Evolutionary conservation across 305 asterid genomes (phyloP).

Genomic region (Solanum hybrid): DNA sequence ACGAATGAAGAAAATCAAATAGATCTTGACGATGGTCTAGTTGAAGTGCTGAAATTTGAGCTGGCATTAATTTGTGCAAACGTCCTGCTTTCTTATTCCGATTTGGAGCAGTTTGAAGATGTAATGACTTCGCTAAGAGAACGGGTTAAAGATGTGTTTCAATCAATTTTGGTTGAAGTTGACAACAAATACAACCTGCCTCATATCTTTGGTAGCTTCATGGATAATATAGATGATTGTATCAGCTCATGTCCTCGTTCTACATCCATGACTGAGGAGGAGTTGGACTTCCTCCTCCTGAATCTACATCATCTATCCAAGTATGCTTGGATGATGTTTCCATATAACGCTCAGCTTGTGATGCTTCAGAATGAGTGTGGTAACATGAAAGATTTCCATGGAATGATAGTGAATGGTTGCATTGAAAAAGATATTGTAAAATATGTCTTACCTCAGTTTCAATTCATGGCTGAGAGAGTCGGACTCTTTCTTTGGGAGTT

Average conservation of each 20-base stretch:
- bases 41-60: too few relatives aligned
- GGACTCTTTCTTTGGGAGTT: background rate
- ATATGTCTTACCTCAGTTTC: background rate
- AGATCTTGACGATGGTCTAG: accelerated
- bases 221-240: background rate
- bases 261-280: background rate
- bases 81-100: background rate
- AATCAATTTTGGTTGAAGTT: background rate
- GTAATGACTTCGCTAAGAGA: background rate
- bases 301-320: background rate
- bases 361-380: background rate
- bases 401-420: background rate
- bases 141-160: background rate
- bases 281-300: background rate
- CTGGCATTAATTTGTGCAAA: background rate
- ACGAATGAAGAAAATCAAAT: too few relatives aligned
- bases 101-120: background rate
- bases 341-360: background rate
- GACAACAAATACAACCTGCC: background rate
- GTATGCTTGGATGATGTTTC: background rate
- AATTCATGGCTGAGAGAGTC: background rate
- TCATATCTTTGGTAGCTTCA: background rate
- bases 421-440: background rate
- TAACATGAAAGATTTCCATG: background rate
- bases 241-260: background rate